Percentiles rank a stretch among this genome's conserved stretches.
Conservation (phyloP, 1,284 basidiomycete genomes). For the Microbotryum lychnidis-dioicae region DNA sequence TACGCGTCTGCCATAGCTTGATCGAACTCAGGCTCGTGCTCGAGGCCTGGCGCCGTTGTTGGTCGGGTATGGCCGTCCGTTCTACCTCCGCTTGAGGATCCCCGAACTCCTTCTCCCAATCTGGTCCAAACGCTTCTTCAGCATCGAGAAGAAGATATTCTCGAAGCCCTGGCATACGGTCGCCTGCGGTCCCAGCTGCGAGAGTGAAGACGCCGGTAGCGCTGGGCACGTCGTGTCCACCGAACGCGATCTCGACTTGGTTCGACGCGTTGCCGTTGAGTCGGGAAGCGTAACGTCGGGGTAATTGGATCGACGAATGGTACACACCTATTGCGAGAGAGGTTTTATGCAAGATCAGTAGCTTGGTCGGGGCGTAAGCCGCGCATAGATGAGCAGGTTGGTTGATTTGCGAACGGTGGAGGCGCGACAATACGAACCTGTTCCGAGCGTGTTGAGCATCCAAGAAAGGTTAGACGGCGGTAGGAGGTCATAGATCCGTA, state of each 20-base stretch:
- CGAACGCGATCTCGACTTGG: conserved; percentile 21
- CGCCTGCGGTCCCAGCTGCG: conserved; percentile 14
- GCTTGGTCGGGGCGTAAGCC: too few species aligned
- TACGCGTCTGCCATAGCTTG: too few species aligned
- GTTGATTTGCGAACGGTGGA: too few species aligned
- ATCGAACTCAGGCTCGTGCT: neutral
- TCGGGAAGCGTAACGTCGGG: conserved; percentile 11
- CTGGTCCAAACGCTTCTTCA: conserved; percentile 15
- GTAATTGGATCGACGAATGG: conserved; percentile 20
- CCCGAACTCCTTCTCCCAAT: conserved; percentile 11
- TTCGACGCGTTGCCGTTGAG: conserved; percentile 16
- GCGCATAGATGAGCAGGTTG: too few species aligned
- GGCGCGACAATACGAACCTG: too few species aligned
- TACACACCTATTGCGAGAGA: conserved; percentile 20
- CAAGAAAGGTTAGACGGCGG: too few species aligned
- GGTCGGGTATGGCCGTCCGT: neutral
- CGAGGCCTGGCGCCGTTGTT: neutral
- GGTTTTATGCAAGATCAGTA: conserved; percentile 2
- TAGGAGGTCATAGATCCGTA: too few species aligned
- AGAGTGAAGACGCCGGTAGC: conserved; percentile 19
- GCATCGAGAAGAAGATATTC: conserved; percentile 11
- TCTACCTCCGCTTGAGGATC: neutral
- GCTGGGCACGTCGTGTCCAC: conserved; percentile 17
- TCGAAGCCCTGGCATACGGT: conserved; percentile 25
- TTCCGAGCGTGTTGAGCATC: too few species aligned